Conservation (phyloP, 805 yeast species). For the Candida michaelii region DNA sequence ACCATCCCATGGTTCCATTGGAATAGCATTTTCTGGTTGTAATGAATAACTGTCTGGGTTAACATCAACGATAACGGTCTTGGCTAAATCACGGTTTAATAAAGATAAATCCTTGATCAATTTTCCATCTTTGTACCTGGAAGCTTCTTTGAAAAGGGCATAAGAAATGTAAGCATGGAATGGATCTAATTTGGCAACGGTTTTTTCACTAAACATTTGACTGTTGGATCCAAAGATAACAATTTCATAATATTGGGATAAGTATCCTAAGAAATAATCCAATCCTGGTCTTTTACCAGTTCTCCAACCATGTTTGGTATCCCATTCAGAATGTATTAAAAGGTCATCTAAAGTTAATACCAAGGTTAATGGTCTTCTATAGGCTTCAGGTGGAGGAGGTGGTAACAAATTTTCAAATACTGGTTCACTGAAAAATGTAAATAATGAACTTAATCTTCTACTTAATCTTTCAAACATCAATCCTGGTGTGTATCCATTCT, state of each 20-base stretch:
- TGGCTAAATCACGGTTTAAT: conserved; percentile 86
- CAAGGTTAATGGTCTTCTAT: conserved; percentile 87
- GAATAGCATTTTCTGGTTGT: conserved; percentile 95
- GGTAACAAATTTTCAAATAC: conserved; percentile 91
- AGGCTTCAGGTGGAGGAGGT: conserved; percentile 87
- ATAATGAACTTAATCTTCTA: conserved; percentile 70
- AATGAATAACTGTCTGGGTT: conserved; percentile 67
- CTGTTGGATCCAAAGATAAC: conserved; percentile 86
- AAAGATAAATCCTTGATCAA: conserved; percentile 85
- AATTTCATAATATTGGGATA: conserved; percentile 94
- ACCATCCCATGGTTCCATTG: conserved; percentile 86
- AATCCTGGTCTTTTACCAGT: conserved; percentile 98
- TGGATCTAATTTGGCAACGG: conserved; percentile 89
- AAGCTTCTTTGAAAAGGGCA: conserved; percentile 86
- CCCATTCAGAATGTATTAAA: conserved; percentile 90
- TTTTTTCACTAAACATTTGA: conserved; percentile 80
- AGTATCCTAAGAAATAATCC: conserved; percentile 92
- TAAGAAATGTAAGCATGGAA: conserved; percentile 85
- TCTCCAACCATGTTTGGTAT: conserved; percentile 91
- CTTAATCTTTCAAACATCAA: conserved; percentile 67
- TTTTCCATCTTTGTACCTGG: conserved; percentile 85
- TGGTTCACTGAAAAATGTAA: conserved; percentile 88
- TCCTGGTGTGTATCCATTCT: conserved; percentile 66
- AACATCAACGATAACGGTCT: conserved; percentile 78
- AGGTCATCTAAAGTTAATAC: conserved; percentile 89